These are phyloP conservation scores for Ajuga chamaepitys DNA, from an alignment of 257 asterid species.

Conservation along the genomic window DNA sequence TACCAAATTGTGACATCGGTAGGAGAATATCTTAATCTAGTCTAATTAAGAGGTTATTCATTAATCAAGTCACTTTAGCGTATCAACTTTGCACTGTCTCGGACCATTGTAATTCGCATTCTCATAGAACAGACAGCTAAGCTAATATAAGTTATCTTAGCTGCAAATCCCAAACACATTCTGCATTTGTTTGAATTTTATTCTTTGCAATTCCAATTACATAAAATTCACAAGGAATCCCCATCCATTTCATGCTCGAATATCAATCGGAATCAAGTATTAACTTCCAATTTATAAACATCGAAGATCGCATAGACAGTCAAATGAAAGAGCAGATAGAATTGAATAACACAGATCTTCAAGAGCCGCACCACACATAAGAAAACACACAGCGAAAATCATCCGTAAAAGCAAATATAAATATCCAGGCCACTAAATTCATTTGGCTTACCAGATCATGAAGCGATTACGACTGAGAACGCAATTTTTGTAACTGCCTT, in stretches of 20 bases:
- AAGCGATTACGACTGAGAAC: background rate
- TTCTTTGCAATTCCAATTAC: background rate
- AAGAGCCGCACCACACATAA: background rate
- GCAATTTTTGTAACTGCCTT: background rate
- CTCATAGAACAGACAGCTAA: background rate
- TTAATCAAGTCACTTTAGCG: background rate
- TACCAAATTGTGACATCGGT: background rate
- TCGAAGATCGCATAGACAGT: background rate
- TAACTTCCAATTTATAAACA: background rate
- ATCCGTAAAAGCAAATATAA: background rate
- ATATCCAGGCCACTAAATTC: background rate
- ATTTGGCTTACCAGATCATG: slow-evolving; percentile 21
- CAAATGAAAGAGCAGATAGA: background rate
- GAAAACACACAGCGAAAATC: background rate
- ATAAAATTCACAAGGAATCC: background rate
- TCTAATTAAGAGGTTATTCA: background rate
- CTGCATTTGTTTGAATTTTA: background rate
- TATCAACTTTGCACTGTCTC: background rate
- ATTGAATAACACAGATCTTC: slow-evolving; percentile 10
- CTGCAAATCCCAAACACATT: background rate
- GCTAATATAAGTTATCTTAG: background rate
- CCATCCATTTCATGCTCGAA: background rate
- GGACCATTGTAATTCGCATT: background rate
- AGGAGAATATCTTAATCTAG: background rate
- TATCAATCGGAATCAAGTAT: background rate